These are phyloP conservation scores for Hirsutella rhossiliensis DNA, from an alignment of 2,329 filamentous ascomycete genomes.

Conservation along the genomic window DNA sequence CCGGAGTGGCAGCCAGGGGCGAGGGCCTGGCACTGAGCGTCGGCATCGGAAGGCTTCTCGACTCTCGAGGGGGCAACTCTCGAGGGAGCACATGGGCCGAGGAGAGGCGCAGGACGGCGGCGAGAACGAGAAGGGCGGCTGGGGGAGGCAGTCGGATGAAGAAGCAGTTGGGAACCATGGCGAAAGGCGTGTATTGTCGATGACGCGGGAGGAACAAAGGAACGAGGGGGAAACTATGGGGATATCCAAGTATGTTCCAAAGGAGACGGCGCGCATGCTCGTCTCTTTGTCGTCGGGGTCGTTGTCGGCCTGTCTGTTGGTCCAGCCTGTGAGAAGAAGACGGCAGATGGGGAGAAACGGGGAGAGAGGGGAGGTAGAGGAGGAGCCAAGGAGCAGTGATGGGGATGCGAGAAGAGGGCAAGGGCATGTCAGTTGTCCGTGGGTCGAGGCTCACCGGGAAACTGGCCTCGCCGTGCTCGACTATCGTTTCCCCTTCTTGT, in stretches of 20 bases:
- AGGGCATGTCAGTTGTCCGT: no score
- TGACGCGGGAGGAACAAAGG: neutral
- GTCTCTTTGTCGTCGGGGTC: neutral
- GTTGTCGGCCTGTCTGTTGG: neutral
- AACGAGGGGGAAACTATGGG: neutral
- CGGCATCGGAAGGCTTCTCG: constrained; percentile 21
- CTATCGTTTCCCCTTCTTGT: no score
- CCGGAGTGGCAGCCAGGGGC: constrained; percentile 25
- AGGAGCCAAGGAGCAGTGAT: no score
- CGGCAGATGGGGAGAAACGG: neutral
- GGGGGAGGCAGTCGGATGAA: neutral
- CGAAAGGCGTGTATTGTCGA: neutral
- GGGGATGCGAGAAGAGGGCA: no score
- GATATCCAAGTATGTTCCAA: neutral
- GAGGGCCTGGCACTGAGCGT: constrained; percentile 25
- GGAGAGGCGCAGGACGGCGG: constrained; percentile 16
- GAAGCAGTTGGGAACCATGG: neutral
- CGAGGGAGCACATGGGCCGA: constrained; percentile 27
- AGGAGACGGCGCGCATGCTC: neutral
- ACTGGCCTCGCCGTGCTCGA: no score
- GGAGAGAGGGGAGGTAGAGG: no score
- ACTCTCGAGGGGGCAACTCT: constrained; percentile 29
- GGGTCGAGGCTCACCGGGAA: no score
- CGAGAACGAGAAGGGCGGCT: neutral
- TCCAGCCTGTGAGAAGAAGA: neutral